Base-by-base conservation (phyloP, 176 grass and related monocot species). In the Bolboschoenus planiculmis region DNA sequence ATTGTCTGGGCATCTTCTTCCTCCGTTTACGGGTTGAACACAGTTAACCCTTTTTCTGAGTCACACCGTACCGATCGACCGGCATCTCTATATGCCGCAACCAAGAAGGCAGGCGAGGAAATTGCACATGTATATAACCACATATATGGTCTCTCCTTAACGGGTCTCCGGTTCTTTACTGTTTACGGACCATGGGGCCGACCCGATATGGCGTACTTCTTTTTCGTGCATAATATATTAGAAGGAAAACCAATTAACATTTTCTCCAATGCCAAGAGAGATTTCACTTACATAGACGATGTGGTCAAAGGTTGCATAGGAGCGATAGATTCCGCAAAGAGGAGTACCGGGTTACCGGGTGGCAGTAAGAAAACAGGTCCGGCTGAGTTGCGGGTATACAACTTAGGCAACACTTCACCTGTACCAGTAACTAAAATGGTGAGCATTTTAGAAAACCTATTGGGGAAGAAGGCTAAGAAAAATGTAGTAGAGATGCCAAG, bases 121-220 rank as follows among this genome's bases (percentile, higher is more conserved):
- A 95, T 98, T 43, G 95, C 95, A 24, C 95, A 98, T 78, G 16
- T 91, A 0, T 98, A 98, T 86, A 98, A 95, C 87, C 90, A 98
- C 86, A 98, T 98, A 86, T 98, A 98, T 81, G 95, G 95, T 16
- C 92, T 98, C 47, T 95, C 92, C 88, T 88, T 98, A 83, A 98
- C 95, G 2, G 95, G 92, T 27, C 83, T 98, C 30, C 95, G 95
- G 39, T 98, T 98, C 89, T 98, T 98, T 86, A 98, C 95, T 31
- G 95, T 98, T 0, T 98, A 98, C 83, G 95, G 95, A 1, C 95
- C 95, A 0, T 95, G 90, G 92, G 95, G 95, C 39, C 92, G 95
- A 60, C 95, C 95, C 73, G 95, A 98, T 82, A 98, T 98, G 95
- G 95, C 95, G 40, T 98, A 98, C 88, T 98, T 98, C 89, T 94